Evolutionary conservation across 805 yeast genomes (phyloP), one percentile per base, ranked within the genome.

Genomic region (Grigorovia jiainica): DNA sequence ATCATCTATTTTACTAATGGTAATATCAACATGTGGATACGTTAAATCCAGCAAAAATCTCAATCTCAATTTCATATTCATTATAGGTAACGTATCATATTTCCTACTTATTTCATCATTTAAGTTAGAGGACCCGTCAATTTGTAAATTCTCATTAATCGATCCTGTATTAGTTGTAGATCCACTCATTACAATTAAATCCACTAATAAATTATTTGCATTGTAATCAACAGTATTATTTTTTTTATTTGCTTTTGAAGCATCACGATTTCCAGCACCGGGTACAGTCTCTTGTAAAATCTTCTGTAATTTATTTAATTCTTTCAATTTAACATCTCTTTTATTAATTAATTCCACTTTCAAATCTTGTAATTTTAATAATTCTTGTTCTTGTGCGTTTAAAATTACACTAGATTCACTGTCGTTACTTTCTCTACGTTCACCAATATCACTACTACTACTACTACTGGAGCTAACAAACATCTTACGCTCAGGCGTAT

Each of bases 11-110:
- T 16, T 38, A 5, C 16, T 15, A 5, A 44, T 35, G 5, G 37
- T 33, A 19, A 53, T 32, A 13, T 39, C 37, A 11, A 52, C 46
- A 32, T 43, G 16, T 6, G 54, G 47, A 39, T 51, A 55, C 30
- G 49, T 19, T 36, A 38, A 40, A 5, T 49, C 39, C 29, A 23
- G 40, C 35, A 59, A 25, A 41, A 49, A 48, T 20, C 43, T 20
- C 24, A 55, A 38, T 25, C 64, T 37, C 32, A 46, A 16, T 16
- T 49, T 44, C 48, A 51, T 49, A 36, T 57, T 55, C 23, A 56
- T 41, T 18, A 59, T 21, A 2, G 64, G 63, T 40, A 58, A 31
- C 2, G 60, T 52, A 38, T 58, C 63, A 40, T 47, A 51, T 38
- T 57, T 58, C 19, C 43, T 13, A 7, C 39, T 39, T 20, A 55